These are phyloP conservation scores for Rutstroemia sp. DNA, from an alignment of 2,329 filamentous ascomycete genomes.

Conservation along the genomic window DNA sequence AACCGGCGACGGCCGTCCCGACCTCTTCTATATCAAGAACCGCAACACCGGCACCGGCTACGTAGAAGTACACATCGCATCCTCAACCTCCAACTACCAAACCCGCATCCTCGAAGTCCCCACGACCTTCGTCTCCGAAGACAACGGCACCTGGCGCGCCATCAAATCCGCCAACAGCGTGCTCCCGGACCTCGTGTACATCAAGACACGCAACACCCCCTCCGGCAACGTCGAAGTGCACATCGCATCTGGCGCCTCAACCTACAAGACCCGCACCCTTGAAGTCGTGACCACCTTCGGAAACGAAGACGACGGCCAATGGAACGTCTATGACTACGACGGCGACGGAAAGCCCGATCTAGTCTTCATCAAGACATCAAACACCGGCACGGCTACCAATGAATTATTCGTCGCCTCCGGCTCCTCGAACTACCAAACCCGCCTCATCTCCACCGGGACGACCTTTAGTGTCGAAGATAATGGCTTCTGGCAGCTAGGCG, in stretches of 20 bases:
- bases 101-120: slow-evolving; percentile 1
- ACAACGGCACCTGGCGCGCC: slow-evolving; percentile 2
- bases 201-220: not conserved
- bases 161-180: not conserved
- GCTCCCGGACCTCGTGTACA: slow-evolving; percentile 2
- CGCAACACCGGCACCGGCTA: slow-evolving; percentile 1
- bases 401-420: slow-evolving; percentile 6
- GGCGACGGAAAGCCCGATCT: slow-evolving; percentile 6
- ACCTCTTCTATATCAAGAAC: slow-evolving; percentile 3
- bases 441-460: not conserved
- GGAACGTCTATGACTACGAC: slow-evolving; percentile 7
- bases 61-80: slow-evolving; percentile 8
- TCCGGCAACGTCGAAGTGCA: slow-evolving; percentile 1
- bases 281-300: slow-evolving; percentile 5
- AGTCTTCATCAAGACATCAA: slow-evolving; percentile 7
- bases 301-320: slow-evolving; percentile 7
- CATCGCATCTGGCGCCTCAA: not conserved
- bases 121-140: not conserved
- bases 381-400: not conserved
- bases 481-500: slow-evolving; percentile 3
- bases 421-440: not conserved
- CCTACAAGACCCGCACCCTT: not conserved
- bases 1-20: not conserved
- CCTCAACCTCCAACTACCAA: not conserved
- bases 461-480: not conserved